Conservation (phyloP, 2,329 filamentous ascomycete species). For the Aspergillus sergii region DNA sequence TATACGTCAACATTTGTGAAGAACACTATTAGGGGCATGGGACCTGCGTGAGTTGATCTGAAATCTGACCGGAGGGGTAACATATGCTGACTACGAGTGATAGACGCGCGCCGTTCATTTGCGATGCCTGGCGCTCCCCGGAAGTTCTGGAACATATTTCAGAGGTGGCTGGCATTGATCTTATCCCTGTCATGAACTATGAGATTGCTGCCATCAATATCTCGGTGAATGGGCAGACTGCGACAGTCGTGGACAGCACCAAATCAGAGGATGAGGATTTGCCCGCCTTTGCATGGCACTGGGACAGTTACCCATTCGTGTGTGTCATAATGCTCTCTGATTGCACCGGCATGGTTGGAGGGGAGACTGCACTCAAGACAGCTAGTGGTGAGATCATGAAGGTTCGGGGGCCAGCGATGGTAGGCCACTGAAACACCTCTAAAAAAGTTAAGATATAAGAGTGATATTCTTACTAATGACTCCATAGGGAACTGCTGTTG, state of each 20-base stretch:
- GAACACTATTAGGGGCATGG: slow-evolving; percentile 56
- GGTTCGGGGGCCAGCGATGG: slow-evolving; percentile 1
- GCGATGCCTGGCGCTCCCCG: slow-evolving; percentile 58
- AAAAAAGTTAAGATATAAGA: not conserved
- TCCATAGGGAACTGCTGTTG: not conserved
- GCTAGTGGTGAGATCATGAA: not conserved
- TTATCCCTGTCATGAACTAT: slow-evolving; percentile 59
- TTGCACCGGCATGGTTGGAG: slow-evolving; percentile 63
- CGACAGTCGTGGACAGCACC: not conserved
- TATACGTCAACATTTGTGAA: slow-evolving; percentile 59
- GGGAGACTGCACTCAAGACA: slow-evolving; percentile 49
- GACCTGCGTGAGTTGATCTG: slow-evolving; percentile 52
- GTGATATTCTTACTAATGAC: not conserved
- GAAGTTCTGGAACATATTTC: slow-evolving; percentile 58
- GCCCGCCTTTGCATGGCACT: slow-evolving; percentile 11
- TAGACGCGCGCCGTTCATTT: not conserved
- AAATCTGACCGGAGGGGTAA: too few relatives aligned
- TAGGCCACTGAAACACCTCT: not conserved
- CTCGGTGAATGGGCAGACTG: slow-evolving; percentile 36
- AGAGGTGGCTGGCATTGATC: slow-evolving; percentile 60
- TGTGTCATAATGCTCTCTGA: slow-evolving; percentile 67
- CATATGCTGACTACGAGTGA: not conserved
- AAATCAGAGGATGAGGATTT: not conserved
- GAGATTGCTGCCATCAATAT: slow-evolving; percentile 64
- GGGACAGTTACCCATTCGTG: slow-evolving; percentile 67